Evolutionary conservation across 768 basidiomycete genomes (phyloP).

Genomic region (Hebeloma cylindrosporum): DNA sequence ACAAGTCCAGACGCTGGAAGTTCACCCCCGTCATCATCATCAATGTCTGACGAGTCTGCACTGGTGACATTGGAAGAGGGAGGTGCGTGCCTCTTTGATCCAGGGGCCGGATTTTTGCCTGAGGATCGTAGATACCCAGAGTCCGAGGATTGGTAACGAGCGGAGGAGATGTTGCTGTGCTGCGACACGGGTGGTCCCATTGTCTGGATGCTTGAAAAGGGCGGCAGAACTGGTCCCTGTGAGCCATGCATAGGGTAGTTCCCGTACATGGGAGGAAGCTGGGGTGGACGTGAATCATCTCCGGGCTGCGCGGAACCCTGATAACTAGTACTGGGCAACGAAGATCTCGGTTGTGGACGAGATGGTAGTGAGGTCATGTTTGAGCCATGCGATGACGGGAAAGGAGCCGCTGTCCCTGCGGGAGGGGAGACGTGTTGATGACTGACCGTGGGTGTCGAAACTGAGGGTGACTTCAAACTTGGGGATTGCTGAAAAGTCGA

Average conservation of each 20-base stretch:
- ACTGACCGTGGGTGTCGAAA: conserved; percentile 49
- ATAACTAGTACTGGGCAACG: conserved; percentile 37
- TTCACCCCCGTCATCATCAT: conserved; percentile 80
- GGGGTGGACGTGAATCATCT: conserved; percentile 45
- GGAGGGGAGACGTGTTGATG: conserved; percentile 43
- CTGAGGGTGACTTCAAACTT: conserved; percentile 57
- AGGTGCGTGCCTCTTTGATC: conserved; percentile 60
- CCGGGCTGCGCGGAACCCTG: conserved; percentile 33
- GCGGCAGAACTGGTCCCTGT: conserved; percentile 61
- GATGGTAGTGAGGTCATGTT: conserved; percentile 26
- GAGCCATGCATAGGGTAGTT: conserved; percentile 35
- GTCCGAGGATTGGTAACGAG: conserved; percentile 57
- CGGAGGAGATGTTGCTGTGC: conserved; percentile 55
- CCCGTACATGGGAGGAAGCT: conserved; percentile 41
- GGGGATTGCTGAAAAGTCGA: conserved; percentile 66
- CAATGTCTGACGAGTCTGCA: conserved; percentile 81
- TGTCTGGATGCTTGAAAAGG: conserved; percentile 66
- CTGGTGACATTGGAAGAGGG: conserved; percentile 69
- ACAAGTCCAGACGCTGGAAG: conserved; percentile 79
- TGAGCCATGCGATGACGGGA: conserved; percentile 25
- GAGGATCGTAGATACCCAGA: conserved; percentile 32
- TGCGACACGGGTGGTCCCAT: conserved; percentile 49
- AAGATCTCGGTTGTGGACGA: conserved; percentile 38
- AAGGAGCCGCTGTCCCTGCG: conserved; percentile 28
- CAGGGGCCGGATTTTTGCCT: conserved; percentile 37